Conservation (phyloP, 1,284 basidiomycete species). For the Golubevia pallescens region DNA sequence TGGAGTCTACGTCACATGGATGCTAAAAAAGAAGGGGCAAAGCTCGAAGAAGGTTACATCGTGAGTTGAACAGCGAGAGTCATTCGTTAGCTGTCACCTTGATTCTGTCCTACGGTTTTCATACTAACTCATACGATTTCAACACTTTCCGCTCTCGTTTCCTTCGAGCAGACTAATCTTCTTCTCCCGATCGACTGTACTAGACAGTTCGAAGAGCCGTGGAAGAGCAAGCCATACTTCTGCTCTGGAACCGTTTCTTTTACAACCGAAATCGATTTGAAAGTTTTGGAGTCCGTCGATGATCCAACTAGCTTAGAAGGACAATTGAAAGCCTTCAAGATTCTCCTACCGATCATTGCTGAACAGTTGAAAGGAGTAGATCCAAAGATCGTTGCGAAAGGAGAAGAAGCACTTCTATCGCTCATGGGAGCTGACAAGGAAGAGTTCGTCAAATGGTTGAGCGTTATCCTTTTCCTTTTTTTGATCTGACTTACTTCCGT, state of each 20-base stretch:
- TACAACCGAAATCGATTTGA: background rate
- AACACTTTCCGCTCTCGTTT: background rate
- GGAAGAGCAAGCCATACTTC: background rate
- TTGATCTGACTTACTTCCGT: too few relatives aligned
- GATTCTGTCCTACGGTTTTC: too few relatives aligned
- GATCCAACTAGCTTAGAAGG: background rate
- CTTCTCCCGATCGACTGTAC: background rate
- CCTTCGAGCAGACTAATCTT: background rate
- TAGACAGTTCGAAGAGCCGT: background rate
- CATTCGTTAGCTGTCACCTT: too few relatives aligned
- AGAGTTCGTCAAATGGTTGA: too few relatives aligned
- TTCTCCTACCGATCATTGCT: background rate
- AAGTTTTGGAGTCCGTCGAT: background rate
- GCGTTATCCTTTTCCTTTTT: too few relatives aligned
- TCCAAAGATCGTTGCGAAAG: background rate
- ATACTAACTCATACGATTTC: too few relatives aligned
- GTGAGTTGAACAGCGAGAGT: too few relatives aligned
- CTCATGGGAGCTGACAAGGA: background rate
- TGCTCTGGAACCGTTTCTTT: background rate
- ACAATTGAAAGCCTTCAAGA: background rate
- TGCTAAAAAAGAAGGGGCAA: too few relatives aligned
- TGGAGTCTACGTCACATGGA: too few relatives aligned
- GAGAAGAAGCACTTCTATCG: background rate
- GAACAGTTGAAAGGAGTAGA: background rate
- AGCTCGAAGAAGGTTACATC: too few relatives aligned